Conservation (phyloP, 805 yeast genomes). For the Barnettozyma sp. region DNA sequence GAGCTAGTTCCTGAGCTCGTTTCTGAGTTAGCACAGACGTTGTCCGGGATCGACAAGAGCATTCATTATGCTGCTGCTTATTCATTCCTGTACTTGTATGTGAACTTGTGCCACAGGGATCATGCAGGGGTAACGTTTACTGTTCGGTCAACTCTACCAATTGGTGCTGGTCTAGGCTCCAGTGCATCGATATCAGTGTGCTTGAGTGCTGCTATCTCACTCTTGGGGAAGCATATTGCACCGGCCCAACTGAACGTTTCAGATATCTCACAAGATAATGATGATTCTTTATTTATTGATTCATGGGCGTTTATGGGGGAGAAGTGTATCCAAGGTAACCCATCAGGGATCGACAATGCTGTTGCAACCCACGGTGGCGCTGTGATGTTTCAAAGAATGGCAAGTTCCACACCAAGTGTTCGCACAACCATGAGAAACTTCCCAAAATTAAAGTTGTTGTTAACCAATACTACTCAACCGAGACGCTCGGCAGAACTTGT, state of each 20-base stretch:
- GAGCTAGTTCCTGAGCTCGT: conserved; percentile 57
- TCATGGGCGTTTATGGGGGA: conserved; percentile 91
- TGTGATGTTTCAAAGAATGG: conserved; percentile 69
- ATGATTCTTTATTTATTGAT: conserved; percentile 59
- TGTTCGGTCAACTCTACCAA: conserved; percentile 79
- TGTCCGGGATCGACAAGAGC: conserved; percentile 42
- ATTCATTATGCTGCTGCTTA: conserved; percentile 73
- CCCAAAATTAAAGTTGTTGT: conserved; percentile 65
- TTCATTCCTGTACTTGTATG: conserved; percentile 74
- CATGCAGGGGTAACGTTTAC: conserved; percentile 51
- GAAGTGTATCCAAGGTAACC: conserved; percentile 92
- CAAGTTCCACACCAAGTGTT: conserved; percentile 49
- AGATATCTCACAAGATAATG: conserved; percentile 32
- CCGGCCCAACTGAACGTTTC: conserved; percentile 30
- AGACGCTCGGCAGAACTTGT: conserved; percentile 83
- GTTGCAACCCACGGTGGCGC: conserved; percentile 97
- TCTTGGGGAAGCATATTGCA: conserved; percentile 48
- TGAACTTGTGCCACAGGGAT: conserved; percentile 43
- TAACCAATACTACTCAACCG: conserved; percentile 84
- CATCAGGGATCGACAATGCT: conserved; percentile 94
- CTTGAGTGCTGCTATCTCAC: conserved; percentile 64
- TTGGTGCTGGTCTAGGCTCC: conserved; percentile 96
- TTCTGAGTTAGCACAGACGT: conserved; percentile 37
- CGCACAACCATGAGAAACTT: conserved; percentile 63
- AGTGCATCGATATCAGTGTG: conserved; percentile 89